phyloP scores from a whole-genome alignment of 306 rosid genomes.

The Senna siamea region DNA sequence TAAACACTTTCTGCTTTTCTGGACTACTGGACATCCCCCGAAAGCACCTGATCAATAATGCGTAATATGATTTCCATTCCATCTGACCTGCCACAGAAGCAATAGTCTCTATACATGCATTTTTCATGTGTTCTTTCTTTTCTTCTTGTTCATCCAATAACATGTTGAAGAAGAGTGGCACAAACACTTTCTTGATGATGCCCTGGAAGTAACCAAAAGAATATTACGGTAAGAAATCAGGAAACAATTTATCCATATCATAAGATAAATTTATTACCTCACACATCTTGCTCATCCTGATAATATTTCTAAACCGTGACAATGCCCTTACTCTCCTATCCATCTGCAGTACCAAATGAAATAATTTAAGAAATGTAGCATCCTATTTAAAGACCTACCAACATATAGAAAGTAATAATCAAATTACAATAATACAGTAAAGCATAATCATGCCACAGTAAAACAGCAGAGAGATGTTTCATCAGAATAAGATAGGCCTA shows the following conservation, averaged over 20 bases:
- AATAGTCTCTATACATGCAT: constrained; percentile 83
- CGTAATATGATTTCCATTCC: constrained; percentile 87
- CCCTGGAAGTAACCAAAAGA: constrained; percentile 54
- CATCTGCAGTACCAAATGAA: constrained; percentile 58
- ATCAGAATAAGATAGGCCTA: background rate
- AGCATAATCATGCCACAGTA: background rate
- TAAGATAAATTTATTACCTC: constrained; percentile 60
- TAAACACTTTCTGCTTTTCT: constrained; percentile 67
- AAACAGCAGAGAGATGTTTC: constrained; percentile 10
- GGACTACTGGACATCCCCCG: constrained; percentile 58
- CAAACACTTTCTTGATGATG: constrained; percentile 64
- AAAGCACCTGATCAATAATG: constrained; percentile 75
- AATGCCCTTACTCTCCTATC: constrained; percentile 86
- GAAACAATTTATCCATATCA: constrained; percentile 20
- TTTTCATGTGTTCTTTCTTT: constrained; percentile 74
- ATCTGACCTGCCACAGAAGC: constrained; percentile 78
- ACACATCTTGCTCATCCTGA: constrained; percentile 52
- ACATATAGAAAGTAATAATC: constrained; percentile 19
- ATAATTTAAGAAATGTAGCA: background rate
- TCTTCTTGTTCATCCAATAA: constrained; percentile 71
- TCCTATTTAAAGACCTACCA: constrained; percentile 24
- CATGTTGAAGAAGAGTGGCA: constrained; percentile 86
- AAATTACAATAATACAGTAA: constrained; percentile 14
- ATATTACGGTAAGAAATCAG: constrained; percentile 36
- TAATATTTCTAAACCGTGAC: constrained; percentile 64